Percentiles rank a stretch among this genome's conserved stretches.
Evolutionary conservation across 495 filamentous ascomycete species (phyloP).

Genomic region (Aspergillus egyptiacus): DNA sequence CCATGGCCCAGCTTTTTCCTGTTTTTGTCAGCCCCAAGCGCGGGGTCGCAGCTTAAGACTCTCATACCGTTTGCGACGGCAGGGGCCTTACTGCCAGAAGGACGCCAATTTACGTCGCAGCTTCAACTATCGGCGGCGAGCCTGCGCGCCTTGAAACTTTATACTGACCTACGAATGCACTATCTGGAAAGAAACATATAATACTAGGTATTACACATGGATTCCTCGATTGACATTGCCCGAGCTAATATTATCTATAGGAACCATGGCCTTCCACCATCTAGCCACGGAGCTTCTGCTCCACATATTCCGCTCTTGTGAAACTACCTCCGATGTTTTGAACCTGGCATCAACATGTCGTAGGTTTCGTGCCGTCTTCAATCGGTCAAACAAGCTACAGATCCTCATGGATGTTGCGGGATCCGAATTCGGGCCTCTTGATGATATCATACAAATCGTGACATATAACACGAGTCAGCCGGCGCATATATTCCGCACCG

Average conservation of each 20-base stretch:
- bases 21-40: conserved; percentile 64
- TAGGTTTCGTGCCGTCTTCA: conserved; percentile 49
- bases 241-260: conserved; percentile 10
- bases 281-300: conserved; percentile 59
- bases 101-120: conserved; percentile 17
- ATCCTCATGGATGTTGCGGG: conserved; percentile 50
- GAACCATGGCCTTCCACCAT: conserved; percentile 42
- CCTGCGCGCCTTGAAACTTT: background rate
- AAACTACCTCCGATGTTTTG: conserved; percentile 47
- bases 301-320: conserved; percentile 53
- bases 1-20: conserved; percentile 28
- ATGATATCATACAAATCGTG: conserved; percentile 55
- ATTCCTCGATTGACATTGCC: background rate
- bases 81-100: conserved; percentile 34
- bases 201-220: conserved; percentile 13
- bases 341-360: conserved; percentile 50
- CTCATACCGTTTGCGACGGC: conserved; percentile 16
- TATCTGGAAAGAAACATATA: no score
- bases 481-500: conserved; percentile 43
- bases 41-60: conserved; percentile 56
- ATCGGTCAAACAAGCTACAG: conserved; percentile 45
- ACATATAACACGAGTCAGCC: conserved; percentile 53
- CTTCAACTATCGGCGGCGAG: no score
- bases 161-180: no score
- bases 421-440: conserved; percentile 54